Percentiles rank a stretch among this genome's conserved stretches.
Conservation (phyloP, 2,329 filamentous ascomycete species). For the Colletotrichum neosansevieriae region DNA sequence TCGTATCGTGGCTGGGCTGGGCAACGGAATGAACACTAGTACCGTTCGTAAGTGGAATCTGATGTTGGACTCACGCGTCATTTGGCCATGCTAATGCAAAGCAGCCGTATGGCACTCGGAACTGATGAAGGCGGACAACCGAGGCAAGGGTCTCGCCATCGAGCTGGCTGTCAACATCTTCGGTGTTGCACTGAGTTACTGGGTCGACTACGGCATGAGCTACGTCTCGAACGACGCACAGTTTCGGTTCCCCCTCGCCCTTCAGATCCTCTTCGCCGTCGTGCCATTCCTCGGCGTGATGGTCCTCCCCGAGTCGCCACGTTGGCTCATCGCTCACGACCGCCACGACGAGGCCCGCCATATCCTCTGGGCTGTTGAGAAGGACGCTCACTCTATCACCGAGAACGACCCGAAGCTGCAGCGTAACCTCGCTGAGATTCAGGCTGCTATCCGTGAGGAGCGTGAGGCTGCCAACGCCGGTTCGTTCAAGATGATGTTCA, state of each 20-base stretch:
- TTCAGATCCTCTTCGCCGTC: slow-evolving; percentile 58
- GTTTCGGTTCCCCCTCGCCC: slow-evolving; percentile 59
- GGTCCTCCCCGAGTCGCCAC: slow-evolving; percentile 58
- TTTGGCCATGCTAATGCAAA: neutral
- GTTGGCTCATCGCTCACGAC: slow-evolving; percentile 62
- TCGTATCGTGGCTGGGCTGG: slow-evolving; percentile 58
- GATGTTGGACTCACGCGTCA: neutral
- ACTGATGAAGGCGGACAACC: slow-evolving; percentile 53
- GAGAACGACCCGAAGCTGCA: slow-evolving; percentile 46
- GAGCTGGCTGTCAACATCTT: slow-evolving; percentile 55
- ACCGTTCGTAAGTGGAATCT: slow-evolving; percentile 52
- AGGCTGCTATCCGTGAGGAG: slow-evolving; percentile 55
- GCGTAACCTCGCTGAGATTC: slow-evolving; percentile 51
- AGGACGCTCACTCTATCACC: slow-evolving; percentile 44
- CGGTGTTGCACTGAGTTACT: slow-evolving; percentile 51
- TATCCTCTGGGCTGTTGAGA: slow-evolving; percentile 49
- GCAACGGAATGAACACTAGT: slow-evolving; percentile 61
- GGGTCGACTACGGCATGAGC: slow-evolving; percentile 55
- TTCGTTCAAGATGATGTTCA: slow-evolving; percentile 52
- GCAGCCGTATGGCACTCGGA: slow-evolving; percentile 57
- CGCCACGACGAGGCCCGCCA: slow-evolving; percentile 56
- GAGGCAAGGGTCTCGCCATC: slow-evolving; percentile 49
- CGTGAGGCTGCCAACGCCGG: slow-evolving; percentile 50
- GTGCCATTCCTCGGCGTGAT: slow-evolving; percentile 49
- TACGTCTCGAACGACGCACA: slow-evolving; percentile 51